phyloP scores from a whole-genome alignment of 495 filamentous ascomycete species.

The Daldinia decipiens region DNA sequence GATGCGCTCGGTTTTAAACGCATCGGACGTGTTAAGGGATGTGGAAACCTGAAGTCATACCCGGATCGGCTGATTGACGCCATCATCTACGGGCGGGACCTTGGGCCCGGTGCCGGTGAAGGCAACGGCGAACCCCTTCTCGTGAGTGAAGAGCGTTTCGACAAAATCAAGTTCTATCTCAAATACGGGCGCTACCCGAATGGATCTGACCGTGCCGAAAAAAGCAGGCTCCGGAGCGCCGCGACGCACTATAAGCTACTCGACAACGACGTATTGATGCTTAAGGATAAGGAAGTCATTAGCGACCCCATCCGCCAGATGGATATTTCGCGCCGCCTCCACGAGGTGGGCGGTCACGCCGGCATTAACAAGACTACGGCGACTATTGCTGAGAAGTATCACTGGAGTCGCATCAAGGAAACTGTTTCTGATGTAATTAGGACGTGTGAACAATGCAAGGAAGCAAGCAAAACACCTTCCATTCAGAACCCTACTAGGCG shows the following conservation, averaged over 20 bases:
- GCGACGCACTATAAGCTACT: constrained; percentile 95
- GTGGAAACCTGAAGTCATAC: constrained; percentile 83
- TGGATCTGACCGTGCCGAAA: constrained; percentile 93
- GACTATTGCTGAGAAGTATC: constrained; percentile 90
- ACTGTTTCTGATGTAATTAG: constrained; percentile 94
- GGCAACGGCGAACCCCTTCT: constrained; percentile 76
- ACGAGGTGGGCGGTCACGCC: constrained; percentile 77
- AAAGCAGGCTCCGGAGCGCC: constrained; percentile 89
- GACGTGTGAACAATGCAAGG: constrained; percentile 91
- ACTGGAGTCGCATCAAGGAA: constrained; percentile 99
- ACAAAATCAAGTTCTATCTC: constrained; percentile 97
- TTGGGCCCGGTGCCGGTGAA: constrained; percentile 56
- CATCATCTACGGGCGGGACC: constrained; percentile 94
- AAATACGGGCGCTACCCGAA: constrained; percentile 93
- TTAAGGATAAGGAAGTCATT: constrained; percentile 98
- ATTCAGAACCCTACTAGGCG: constrained; percentile 31
- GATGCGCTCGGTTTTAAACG: constrained; percentile 98
- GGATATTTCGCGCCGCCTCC: constrained; percentile 81
- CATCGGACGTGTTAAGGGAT: constrained; percentile 89
- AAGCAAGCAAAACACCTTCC: constrained; percentile 67
- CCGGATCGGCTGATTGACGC: constrained; percentile 88
- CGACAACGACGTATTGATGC: constrained; percentile 83
- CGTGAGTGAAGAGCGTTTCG: constrained; percentile 95
- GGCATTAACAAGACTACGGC: constrained; percentile 99
- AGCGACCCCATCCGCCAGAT: constrained; percentile 91